Evolutionary conservation across 352 stramenopile genomes (phyloP).

Genomic region (Elongisporangium undulatum): DNA sequence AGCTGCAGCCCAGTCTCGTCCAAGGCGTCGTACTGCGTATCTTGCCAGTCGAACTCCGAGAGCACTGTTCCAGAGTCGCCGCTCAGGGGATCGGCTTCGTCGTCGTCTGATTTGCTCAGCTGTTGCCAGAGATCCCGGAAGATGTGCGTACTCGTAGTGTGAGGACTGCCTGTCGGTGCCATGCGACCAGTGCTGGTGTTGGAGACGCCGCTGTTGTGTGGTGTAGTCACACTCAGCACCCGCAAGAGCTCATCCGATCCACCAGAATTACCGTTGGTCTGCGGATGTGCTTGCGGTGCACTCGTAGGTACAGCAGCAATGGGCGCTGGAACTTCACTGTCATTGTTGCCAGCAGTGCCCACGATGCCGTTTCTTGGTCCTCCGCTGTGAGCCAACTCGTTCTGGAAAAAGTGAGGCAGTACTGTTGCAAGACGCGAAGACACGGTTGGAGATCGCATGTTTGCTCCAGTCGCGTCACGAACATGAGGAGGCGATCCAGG

Average conservation of each 20-base stretch:
- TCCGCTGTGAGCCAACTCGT: not conserved
- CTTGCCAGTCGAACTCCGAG: slow-evolving; percentile 37
- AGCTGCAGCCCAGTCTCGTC: slow-evolving; percentile 65
- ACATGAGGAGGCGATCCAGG: not conserved
- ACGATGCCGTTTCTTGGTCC: not conserved
- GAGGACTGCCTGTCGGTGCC: slow-evolving; percentile 10
- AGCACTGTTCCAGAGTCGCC: slow-evolving; percentile 14
- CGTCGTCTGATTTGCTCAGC: slow-evolving; percentile 61
- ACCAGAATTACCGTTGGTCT: not conserved
- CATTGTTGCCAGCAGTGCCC: not conserved
- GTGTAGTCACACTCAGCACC: slow-evolving; percentile 22
- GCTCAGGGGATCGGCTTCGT: slow-evolving; percentile 18
- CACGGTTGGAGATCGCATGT: slow-evolving; percentile 5
- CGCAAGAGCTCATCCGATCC: slow-evolving; percentile 16
- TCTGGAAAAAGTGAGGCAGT: slow-evolving; percentile 4
- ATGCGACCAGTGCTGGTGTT: not conserved
- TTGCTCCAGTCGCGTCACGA: not conserved
- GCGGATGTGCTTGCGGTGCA: not conserved
- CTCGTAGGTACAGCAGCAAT: not conserved
- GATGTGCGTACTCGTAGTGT: slow-evolving; percentile 48
- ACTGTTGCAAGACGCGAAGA: slow-evolving; percentile 13
- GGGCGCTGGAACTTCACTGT: not conserved
- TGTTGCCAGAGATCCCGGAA: slow-evolving; percentile 79
- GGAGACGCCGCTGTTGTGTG: not conserved
- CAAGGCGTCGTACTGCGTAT: slow-evolving; percentile 28